phyloP scores from a whole-genome alignment of 2,329 filamentous ascomycete genomes.

The Scedosporium apiospermum region DNA sequence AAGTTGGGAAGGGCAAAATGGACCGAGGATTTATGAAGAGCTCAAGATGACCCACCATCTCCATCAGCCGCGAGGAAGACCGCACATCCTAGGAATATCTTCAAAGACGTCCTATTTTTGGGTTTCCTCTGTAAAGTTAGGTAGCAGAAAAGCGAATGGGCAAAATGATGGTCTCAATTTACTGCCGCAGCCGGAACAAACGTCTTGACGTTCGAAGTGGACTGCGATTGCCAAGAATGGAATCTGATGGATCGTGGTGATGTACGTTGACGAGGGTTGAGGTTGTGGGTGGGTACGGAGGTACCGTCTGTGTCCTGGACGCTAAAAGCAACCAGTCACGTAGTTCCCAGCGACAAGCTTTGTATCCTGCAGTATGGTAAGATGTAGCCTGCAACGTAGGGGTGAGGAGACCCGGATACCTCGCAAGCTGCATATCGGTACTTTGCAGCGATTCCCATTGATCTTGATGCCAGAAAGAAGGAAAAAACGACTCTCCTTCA shows the following conservation, averaged over 20 bases:
- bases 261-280: constrained; percentile 1
- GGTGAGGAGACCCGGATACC: neutral
- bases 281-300: constrained; percentile 6
- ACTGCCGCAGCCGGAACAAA: neutral
- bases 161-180: neutral
- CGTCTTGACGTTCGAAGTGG: neutral
- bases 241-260: neutral
- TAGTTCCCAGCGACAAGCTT: constrained; percentile 1
- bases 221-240: neutral
- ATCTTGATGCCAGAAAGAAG: neutral
- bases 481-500: neutral
- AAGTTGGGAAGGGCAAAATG: neutral
- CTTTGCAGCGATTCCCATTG: neutral
- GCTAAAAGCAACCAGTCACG: neutral
- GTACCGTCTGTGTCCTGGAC: constrained; percentile 5
- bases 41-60: neutral
- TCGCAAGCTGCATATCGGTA: constrained; percentile 3
- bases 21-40: neutral
- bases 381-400: neutral
- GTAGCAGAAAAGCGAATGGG: neutral
- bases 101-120: neutral
- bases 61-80: neutral
- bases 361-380: constrained; percentile 1
- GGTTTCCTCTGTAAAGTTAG: neutral
- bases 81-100: neutral